Conservation (phyloP, 108 stramenopile genomes). For the Cylindrotheca fusiformis region DNA sequence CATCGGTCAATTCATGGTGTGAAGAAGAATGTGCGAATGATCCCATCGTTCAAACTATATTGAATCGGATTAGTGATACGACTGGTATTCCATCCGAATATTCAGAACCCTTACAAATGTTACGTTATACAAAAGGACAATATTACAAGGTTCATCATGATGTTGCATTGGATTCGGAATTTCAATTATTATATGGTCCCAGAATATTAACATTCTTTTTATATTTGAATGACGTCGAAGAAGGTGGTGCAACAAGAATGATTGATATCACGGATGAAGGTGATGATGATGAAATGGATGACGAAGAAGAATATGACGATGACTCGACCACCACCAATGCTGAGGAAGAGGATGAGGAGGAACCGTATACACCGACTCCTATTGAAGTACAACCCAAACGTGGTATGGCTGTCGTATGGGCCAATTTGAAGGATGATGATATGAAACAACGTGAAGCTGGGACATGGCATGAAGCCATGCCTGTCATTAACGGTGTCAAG, state of each 20-base stretch:
- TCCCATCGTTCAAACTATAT: constrained; percentile 34
- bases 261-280: constrained; percentile 88
- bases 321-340: constrained; percentile 64
- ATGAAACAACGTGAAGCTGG: constrained; percentile 51
- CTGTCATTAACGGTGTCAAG: constrained; percentile 72
- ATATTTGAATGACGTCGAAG: no score
- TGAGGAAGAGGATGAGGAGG: constrained; percentile 87
- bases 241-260: constrained; percentile 82
- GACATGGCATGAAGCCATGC: constrained; percentile 74
- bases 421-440: constrained; percentile 54
- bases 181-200: constrained; percentile 46
- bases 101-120: constrained; percentile 64
- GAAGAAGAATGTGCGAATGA: constrained; percentile 42
- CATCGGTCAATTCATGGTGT: constrained; percentile 72
- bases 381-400: constrained; percentile 67
- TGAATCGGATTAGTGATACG: constrained; percentile 47
- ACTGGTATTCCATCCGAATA: constrained; percentile 36
- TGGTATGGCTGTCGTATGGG: constrained; percentile 78
- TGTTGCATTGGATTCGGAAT: constrained; percentile 35
- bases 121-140: constrained; percentile 21
- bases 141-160: constrained; percentile 42
- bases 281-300: constrained; percentile 59
- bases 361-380: constrained; percentile 59
- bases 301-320: no score
- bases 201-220: constrained; percentile 72